A percentile compares a stretch with the other conserved stretches of the same genome.
Conservation (phyloP, 1,284 basidiomycete genomes). For the Jaminaea rosea region DNA sequence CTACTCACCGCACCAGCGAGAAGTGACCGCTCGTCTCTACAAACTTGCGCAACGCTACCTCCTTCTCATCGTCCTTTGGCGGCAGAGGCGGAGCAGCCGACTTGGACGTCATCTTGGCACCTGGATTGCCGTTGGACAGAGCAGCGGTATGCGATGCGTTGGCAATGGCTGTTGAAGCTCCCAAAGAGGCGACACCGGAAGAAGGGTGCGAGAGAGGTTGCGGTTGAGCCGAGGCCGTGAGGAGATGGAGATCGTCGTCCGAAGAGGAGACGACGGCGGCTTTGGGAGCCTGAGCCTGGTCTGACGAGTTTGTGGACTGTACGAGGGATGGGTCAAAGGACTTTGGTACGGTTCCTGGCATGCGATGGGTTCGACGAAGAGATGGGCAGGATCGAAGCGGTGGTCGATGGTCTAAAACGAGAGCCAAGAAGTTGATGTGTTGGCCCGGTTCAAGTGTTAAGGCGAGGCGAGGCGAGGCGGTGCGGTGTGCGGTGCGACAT, state of each 20-base stretch:
- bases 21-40: constrained; percentile 46
- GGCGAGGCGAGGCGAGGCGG: no score
- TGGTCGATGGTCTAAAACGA: no score
- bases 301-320: no score
- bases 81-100: not conserved
- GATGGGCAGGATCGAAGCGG: no score
- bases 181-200: constrained; percentile 7
- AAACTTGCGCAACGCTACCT: constrained; percentile 29
- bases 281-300: not conserved
- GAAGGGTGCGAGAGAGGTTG: constrained; percentile 5
- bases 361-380: no score
- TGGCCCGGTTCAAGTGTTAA: no score
- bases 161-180: constrained; percentile 5
- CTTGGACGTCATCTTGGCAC: constrained; percentile 3
- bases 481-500: no score
- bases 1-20: constrained; percentile 32
- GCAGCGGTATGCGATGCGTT: not conserved
- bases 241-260: constrained; percentile 1
- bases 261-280: not conserved
- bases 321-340: constrained; percentile 8
- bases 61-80: constrained; percentile 11
- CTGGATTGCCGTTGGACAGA: constrained; percentile 1
- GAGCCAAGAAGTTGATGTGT: no score
- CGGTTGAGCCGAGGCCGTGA: not conserved
- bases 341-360: constrained; percentile 10